A percentile compares a stretch with the other conserved stretches of the same genome.
phyloP scores from a whole-genome alignment of 768 basidiomycete species.

The Holtermanniella nyarrowii region DNA sequence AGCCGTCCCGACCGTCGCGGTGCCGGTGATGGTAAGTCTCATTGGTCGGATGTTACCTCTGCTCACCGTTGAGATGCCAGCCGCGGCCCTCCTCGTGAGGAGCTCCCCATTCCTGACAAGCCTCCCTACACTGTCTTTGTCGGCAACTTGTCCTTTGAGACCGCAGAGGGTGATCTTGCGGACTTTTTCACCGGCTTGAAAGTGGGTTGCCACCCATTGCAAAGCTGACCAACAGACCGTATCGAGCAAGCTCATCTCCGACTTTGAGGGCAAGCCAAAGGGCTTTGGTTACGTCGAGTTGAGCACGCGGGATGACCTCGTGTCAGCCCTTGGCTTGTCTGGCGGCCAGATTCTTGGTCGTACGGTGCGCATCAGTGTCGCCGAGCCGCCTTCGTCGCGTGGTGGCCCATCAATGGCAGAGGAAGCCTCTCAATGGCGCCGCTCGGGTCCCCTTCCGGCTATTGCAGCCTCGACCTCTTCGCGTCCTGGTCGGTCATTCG shows the following conservation, averaged over 20 bases:
- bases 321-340: conserved; percentile 64
- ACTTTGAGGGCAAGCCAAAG: conserved; percentile 87
- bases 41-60: background rate
- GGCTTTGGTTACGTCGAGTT: conserved; percentile 99
- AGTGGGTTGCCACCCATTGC: conserved; percentile 3
- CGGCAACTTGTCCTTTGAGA: conserved; percentile 90
- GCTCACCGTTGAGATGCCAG: conserved; percentile 43
- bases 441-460: conserved; percentile 68
- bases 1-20: conserved; percentile 33
- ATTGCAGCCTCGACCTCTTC: conserved; percentile 17
- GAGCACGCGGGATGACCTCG: conserved; percentile 69
- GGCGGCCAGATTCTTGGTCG: conserved; percentile 67
- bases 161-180: conserved; percentile 69
- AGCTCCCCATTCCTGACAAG: conserved; percentile 85
- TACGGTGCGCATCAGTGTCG: conserved; percentile 79
- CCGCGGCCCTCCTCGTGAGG: conserved; percentile 62
- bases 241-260: conserved; percentile 83
- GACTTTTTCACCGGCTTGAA: conserved; percentile 54
- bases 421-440: conserved; percentile 74
- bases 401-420: conserved; percentile 60
- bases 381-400: conserved; percentile 74
- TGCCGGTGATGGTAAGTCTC: conserved; percentile 9
- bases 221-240: conserved; percentile 50
- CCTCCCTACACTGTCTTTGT: conserved; percentile 96
- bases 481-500: conserved; percentile 25